Percentiles rank a stretch among this genome's conserved stretches.
Evolutionary conservation across 257 asterid species (phyloP).

Genomic region (Solanum clarkiae): DNA sequence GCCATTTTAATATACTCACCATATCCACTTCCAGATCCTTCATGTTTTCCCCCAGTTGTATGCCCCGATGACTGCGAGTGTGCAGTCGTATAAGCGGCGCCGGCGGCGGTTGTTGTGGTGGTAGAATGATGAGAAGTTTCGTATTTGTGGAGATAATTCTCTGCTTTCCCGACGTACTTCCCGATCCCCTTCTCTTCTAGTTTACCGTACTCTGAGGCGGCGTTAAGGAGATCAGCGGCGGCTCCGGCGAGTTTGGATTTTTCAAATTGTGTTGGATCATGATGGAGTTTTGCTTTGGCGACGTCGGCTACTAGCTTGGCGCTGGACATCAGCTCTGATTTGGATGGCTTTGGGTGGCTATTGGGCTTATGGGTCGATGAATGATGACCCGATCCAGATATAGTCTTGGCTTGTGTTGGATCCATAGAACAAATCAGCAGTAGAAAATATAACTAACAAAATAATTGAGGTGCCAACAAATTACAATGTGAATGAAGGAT

Average conservation of each 20-base stretch:
- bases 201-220: slow-evolving; percentile 43
- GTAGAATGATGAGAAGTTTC: slow-evolving; percentile 7
- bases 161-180: slow-evolving; percentile 35
- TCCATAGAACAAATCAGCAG: background rate
- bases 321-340: slow-evolving; percentile 36
- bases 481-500: background rate
- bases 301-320: slow-evolving; percentile 47
- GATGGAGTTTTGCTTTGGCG: slow-evolving; percentile 24
- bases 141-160: slow-evolving; percentile 37
- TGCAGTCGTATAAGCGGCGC: background rate
- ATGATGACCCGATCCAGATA: background rate
- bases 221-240: slow-evolving; percentile 37
- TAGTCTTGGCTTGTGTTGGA: background rate
- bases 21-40: slow-evolving; percentile 1
- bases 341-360: slow-evolving; percentile 14
- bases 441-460: background rate
- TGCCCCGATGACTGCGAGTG: background rate
- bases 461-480: background rate
- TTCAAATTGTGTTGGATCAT: slow-evolving; percentile 24
- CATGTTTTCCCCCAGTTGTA: background rate
- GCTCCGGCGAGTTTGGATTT: slow-evolving; percentile 36
- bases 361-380: background rate
- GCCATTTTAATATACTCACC: slow-evolving; percentile 16
- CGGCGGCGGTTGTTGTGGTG: background rate
- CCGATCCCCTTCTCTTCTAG: slow-evolving; percentile 36